phyloP scores from a whole-genome alignment of 2,329 filamentous ascomycete genomes.

The Chalara sp. region DNA sequence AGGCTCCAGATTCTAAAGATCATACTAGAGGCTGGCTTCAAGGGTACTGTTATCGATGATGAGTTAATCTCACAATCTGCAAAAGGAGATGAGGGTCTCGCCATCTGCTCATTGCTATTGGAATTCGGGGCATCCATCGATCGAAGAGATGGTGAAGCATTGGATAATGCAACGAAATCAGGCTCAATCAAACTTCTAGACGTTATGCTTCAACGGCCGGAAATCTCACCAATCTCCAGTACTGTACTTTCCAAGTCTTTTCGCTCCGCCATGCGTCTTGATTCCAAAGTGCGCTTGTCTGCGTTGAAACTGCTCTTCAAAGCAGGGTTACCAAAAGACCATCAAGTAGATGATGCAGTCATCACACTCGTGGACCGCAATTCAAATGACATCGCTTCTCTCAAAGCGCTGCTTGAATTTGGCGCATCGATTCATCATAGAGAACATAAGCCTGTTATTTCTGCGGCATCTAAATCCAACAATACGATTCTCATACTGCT shows the following conservation, averaged over 20 bases:
- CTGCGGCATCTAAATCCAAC: constrained; percentile 1
- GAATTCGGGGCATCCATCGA: constrained; percentile 44
- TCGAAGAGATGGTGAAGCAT: constrained; percentile 42
- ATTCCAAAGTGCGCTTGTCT: too few relatives aligned
- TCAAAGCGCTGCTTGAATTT: constrained; percentile 31
- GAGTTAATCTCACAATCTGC: constrained; percentile 1
- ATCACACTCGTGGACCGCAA: constrained; percentile 38
- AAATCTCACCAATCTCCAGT: neutral
- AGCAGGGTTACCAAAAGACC: neutral
- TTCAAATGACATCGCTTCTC: constrained; percentile 37
- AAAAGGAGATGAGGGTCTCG: neutral
- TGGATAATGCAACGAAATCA: constrained; percentile 30
- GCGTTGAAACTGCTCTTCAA: too few relatives aligned
- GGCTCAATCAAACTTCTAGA: constrained; percentile 3
- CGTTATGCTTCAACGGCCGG: neutral
- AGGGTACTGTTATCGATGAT: constrained; percentile 2
- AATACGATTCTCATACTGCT: neutral
- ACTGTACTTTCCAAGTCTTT: too few relatives aligned
- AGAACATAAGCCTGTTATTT: neutral
- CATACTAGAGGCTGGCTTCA: constrained; percentile 5
- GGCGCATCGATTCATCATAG: constrained; percentile 34
- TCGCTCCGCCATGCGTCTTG: too few relatives aligned
- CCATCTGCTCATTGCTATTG: constrained; percentile 40
- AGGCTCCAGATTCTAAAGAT: constrained; percentile 3
- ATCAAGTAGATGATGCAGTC: constrained; percentile 1